These are phyloP conservation scores for Borealophlyctis nickersoniae DNA, from an alignment of 192 early-diverging fungal genomes.

Conservation along the genomic window DNA sequence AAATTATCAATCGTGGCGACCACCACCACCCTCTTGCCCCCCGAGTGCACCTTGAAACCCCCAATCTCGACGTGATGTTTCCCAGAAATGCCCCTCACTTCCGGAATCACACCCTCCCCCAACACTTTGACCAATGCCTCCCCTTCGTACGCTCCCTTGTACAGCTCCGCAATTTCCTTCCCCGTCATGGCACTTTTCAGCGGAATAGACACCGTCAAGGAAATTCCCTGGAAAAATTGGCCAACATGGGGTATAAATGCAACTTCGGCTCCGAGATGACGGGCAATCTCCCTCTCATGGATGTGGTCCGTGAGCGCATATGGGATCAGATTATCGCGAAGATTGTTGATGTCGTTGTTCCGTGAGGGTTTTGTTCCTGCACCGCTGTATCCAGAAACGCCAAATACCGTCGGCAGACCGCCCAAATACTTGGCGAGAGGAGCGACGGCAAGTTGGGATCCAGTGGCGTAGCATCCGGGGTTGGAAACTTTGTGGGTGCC, in stretches of 20 bases:
- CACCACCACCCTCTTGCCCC: conserved; percentile 76
- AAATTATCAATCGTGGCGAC: conserved; percentile 94
- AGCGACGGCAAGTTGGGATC: conserved; percentile 83
- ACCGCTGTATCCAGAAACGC: conserved; percentile 97
- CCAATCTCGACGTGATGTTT: conserved; percentile 88
- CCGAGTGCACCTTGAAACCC: conserved; percentile 80
- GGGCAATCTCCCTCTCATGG: conserved; percentile 89
- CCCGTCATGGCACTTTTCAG: conserved; percentile 70
- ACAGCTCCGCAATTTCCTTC: conserved; percentile 69
- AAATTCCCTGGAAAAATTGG: conserved; percentile 90
- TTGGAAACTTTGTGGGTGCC: conserved; percentile 68
- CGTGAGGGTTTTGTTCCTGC: conserved; percentile 95
- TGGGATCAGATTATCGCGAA: conserved; percentile 86
- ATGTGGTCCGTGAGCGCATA: conserved; percentile 93
- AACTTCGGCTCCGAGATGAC: conserved; percentile 57
- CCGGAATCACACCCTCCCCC: conserved; percentile 63
- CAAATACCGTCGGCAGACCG: conserved; percentile 76
- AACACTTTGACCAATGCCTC: conserved; percentile 83
- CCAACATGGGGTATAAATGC: conserved; percentile 91
- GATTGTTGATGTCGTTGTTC: conserved; percentile 88
- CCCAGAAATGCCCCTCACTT: conserved; percentile 86
- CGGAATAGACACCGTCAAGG: conserved; percentile 85
- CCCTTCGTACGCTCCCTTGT: conserved; percentile 64
- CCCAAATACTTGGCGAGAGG: conserved; percentile 61
- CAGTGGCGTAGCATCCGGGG: conserved; percentile 99